phyloP scores from a whole-genome alignment of 1,284 basidiomycete species.

The Golubevia sp. region DNA sequence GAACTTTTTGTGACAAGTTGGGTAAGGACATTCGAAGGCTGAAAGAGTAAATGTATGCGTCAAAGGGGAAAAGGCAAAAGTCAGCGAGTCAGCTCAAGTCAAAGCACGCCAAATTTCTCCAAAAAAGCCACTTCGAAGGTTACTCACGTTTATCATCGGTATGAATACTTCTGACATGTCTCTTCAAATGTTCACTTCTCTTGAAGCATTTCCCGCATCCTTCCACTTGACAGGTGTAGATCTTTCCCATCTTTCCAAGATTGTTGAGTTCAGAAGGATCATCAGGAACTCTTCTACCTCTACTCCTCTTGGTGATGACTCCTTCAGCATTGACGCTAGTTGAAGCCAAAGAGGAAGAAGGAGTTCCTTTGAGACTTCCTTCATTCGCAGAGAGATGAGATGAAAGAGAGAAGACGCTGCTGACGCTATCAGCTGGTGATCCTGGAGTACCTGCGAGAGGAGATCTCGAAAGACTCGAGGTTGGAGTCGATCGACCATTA shows the following conservation, averaged over 20 bases:
- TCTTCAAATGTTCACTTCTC: conserved; percentile 52
- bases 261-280: conserved; percentile 54
- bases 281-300: conserved; percentile 49
- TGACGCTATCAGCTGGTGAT: background rate
- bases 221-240: conserved; percentile 54
- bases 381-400: background rate
- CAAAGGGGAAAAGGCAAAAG: no score
- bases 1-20: conserved; percentile 47
- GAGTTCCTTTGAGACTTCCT: background rate
- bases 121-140: no score
- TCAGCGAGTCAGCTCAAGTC: no score
- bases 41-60: background rate
- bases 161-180: conserved; percentile 53
- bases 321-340: conserved; percentile 9
- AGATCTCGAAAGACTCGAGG: background rate
- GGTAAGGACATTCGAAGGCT: conserved; percentile 43
- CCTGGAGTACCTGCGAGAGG: background rate
- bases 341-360: background rate
- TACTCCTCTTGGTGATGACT: conserved; percentile 51
- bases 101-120: no score
- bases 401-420: background rate
- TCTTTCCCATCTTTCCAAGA: conserved; percentile 52
- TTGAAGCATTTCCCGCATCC: conserved; percentile 56
- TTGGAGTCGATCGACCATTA: background rate
- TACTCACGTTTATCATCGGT: conserved; percentile 41